These are phyloP conservation scores for Syzygium aromaticum DNA, from an alignment of 345 rosid genomes.

Conservation along the genomic window DNA sequence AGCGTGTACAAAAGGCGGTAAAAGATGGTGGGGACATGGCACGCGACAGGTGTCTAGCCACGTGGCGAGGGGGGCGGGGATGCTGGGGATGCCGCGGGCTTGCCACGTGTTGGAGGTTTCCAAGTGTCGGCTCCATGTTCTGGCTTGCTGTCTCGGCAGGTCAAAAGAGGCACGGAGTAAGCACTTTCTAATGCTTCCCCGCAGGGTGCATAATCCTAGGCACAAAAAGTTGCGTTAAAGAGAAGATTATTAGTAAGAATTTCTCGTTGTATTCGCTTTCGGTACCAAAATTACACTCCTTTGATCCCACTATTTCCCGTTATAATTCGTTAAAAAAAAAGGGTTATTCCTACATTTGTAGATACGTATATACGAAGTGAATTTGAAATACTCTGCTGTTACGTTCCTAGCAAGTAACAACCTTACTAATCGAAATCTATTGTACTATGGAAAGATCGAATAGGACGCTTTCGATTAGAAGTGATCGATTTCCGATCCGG, in stretches of 20 bases:
- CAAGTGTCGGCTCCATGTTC: not conserved
- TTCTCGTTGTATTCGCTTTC: not conserved
- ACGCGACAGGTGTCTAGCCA: not conserved
- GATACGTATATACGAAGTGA: not conserved
- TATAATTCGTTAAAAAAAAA: not conserved
- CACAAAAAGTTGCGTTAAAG: not conserved
- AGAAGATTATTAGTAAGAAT: not conserved
- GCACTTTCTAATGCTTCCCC: not conserved
- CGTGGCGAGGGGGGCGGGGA: not conserved
- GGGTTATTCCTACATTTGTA: fast-evolving
- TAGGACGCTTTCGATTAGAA: not conserved
- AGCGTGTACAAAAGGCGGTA: not conserved
- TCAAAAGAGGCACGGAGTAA: not conserved
- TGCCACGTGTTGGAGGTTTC: not conserved
- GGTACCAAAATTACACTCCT: not conserved
- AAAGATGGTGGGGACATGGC: not conserved
- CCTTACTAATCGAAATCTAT: not conserved
- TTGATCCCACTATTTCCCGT: not conserved
- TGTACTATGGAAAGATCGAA: not conserved
- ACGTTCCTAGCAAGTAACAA: not conserved
- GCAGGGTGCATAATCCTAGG: not conserved
- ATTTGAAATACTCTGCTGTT: not conserved
- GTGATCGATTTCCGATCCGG: too few relatives aligned
- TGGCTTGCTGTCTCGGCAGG: not conserved
- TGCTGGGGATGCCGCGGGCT: not conserved